Evolutionary conservation across 768 basidiomycete species (phyloP), one percentile per base, ranked within the genome.

Genomic region (Pleurotus pulmonarius): DNA sequence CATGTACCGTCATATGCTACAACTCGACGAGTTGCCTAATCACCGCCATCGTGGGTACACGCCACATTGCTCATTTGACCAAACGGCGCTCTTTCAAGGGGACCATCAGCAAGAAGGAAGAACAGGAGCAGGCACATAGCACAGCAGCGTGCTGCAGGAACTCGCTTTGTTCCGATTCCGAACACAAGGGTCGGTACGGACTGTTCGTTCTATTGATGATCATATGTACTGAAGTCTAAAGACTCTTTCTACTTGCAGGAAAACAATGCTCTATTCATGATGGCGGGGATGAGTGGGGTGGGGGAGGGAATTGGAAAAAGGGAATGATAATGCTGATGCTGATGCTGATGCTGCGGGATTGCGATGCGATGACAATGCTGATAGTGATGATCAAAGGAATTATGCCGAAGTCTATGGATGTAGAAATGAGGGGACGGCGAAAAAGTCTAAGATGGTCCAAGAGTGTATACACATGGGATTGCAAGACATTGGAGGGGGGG

Each of bases 31-130:
- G 20, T 11, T 16, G 41, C 9, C 51, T 53, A 53, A 53, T 53
- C 51, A 53, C 51, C 51, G 51, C 51, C 51, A 38, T 38, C 51
- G 49, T 51, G 49, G 34, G 49, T 51, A 16, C 9, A 4, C 16
- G 12, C 49, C 13, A 41, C 49, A 34, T 8, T n/a, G 24, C 40
- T 53, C 51, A 43, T 53, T 40, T 41, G 39, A 53, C 51, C 51
- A 53, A 53, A 53, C 34, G 51, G 51, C 51, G 51, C 51, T 53
- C 38, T 18, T 16, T 18, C 51, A 41, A 41, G 51, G 51, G 51
- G 51, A 29, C 39, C 51, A 53, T 53, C 51, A 53, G 37, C 18
- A 25, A 20, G 24, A 53, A 39, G 51, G 51, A 53, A 53, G 51
- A 41, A n/a, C 41, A 44, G 41, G 41, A 44, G 41, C 41, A 44